phyloP scores from a whole-genome alignment of 768 basidiomycete species.

The Mycena leptocephala region DNA sequence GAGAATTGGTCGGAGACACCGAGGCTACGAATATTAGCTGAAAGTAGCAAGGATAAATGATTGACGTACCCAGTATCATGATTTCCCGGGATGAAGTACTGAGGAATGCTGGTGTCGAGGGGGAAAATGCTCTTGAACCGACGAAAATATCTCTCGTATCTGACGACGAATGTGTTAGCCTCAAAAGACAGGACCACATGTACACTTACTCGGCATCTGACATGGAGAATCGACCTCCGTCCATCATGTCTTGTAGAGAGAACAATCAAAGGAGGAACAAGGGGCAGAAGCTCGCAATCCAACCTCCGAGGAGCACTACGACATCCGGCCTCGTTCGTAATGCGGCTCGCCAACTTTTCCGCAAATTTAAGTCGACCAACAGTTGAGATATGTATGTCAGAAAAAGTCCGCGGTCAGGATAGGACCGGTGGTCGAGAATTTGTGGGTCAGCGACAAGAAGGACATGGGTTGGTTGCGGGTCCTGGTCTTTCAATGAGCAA shows the following conservation, averaged over 20 bases:
- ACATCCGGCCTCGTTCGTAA: conserved; percentile 75
- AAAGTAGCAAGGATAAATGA: conserved; percentile 1
- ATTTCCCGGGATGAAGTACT: conserved; percentile 90
- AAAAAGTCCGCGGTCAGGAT: conserved; percentile 71
- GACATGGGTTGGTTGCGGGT: conserved; percentile 60
- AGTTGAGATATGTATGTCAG: conserved; percentile 74
- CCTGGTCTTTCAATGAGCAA: conserved; percentile 19
- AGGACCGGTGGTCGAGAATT: conserved; percentile 83
- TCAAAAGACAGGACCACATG: background rate
- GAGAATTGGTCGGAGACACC: conserved; percentile 63
- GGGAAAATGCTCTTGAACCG: conserved; percentile 84
- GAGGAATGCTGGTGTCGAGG: conserved; percentile 61
- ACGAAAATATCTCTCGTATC: conserved; percentile 80
- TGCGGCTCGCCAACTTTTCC: conserved; percentile 87
- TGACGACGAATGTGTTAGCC: conserved; percentile 47
- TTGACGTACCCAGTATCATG: conserved; percentile 86
- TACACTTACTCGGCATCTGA: conserved; percentile 76
- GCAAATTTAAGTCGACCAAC: conserved; percentile 86
- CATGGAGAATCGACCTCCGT: conserved; percentile 82
- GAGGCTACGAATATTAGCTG: conserved; percentile 54
- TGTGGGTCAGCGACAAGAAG: conserved; percentile 94
- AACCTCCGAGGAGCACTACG: conserved; percentile 82
- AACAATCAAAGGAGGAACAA: background rate
- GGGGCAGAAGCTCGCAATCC: background rate
- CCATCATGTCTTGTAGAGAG: conserved; percentile 81